Conservation (phyloP, 2,329 filamentous ascomycete genomes). For the Fusarium solani-melongenae region DNA sequence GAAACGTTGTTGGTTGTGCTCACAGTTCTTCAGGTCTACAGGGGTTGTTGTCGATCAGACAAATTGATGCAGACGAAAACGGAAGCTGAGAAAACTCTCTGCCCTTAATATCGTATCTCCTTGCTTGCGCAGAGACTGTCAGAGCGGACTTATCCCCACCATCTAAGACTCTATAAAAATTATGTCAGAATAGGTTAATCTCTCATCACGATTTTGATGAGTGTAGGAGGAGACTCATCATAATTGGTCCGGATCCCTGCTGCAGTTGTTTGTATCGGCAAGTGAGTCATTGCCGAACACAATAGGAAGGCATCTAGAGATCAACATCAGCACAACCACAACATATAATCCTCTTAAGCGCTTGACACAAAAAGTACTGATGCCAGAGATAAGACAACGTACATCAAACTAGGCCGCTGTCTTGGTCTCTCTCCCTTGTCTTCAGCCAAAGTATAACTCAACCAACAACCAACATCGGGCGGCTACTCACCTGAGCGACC, state of each 20-base stretch:
- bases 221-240: too few relatives aligned
- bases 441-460: neutral
- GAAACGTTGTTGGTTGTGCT: slow-evolving; percentile 41
- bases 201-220: too few relatives aligned
- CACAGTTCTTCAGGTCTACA: slow-evolving; percentile 25
- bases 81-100: neutral
- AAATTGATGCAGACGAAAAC: neutral
- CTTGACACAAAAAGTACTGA: neutral
- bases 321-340: neutral
- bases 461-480: slow-evolving; percentile 17
- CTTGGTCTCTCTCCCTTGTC: neutral
- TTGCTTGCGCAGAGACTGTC: too few relatives aligned
- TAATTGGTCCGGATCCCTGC: too few relatives aligned
- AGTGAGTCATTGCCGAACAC: slow-evolving; percentile 1
- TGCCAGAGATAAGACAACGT: neutral
- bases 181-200: too few relatives aligned
- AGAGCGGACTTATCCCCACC: too few relatives aligned
- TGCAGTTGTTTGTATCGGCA: neutral
- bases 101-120: neutral
- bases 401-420: neutral
- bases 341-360: slow-evolving; percentile 9
- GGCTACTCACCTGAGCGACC: neutral
- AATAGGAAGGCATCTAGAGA: neutral
- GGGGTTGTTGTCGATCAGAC: neutral
- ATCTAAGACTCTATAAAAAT: too few relatives aligned